These are phyloP conservation scores for Mucuna pruriens DNA, from an alignment of 306 rosid genomes.

Conservation along the genomic window DNA sequence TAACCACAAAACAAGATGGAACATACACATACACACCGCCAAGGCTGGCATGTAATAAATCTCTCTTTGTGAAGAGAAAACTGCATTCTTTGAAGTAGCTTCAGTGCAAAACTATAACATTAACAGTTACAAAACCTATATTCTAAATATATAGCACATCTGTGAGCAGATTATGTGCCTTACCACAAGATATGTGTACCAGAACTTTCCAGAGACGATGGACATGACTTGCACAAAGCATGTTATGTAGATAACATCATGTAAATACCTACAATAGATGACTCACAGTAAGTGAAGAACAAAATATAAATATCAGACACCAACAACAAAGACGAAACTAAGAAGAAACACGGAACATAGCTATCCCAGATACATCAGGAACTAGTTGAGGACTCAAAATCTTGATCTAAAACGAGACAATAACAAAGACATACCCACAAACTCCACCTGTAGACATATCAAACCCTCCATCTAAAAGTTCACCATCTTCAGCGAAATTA, in stretches of 20 bases:
- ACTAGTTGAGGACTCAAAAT: neutral
- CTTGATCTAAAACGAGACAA: neutral
- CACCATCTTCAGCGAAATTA: conserved; percentile 68
- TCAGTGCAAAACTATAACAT: neutral
- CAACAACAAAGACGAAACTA: neutral
- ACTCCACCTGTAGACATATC: conserved; percentile 91
- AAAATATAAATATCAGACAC: neutral
- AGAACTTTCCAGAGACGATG: conserved; percentile 88
- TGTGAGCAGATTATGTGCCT: conserved; percentile 29
- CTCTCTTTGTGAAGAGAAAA: neutral
- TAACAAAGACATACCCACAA: conserved; percentile 73
- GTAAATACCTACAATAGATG: conserved; percentile 72
- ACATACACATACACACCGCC: neutral
- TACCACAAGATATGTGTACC: conserved; percentile 89
- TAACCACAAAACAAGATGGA: neutral
- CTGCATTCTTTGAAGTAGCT: neutral
- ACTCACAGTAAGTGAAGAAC: conserved; percentile 29
- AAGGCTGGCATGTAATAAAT: neutral
- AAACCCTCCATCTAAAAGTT: conserved; percentile 95
- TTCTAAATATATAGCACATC: neutral
- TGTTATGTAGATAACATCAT: conserved; percentile 89
- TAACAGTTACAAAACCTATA: conserved; percentile 8
- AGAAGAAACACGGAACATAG: neutral
- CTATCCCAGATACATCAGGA: neutral
- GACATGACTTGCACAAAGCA: conserved; percentile 94